A percentile compares a stretch with the other conserved stretches of the same genome.
These are phyloP conservation scores for Sporothrix variecibatus DNA, from an alignment of 2,329 filamentous ascomycete species.

Conservation along the genomic window DNA sequence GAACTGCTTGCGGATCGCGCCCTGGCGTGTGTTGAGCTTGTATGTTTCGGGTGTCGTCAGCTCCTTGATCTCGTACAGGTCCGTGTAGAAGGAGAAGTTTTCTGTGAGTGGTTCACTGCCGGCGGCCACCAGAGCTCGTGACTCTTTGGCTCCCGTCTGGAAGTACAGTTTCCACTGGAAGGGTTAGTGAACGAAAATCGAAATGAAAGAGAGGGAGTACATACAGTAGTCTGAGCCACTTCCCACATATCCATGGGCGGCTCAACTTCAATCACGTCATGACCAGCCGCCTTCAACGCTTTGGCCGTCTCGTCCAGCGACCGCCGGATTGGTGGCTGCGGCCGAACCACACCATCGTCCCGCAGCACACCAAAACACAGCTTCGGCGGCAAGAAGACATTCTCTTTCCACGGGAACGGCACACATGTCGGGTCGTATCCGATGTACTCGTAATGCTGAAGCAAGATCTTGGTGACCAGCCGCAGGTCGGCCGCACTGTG, in stretches of 20 bases:
- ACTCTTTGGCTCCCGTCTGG: constrained; percentile 19
- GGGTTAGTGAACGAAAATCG: not conserved
- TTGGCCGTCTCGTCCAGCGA: constrained; percentile 54
- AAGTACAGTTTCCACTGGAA: constrained; percentile 20
- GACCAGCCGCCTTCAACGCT: constrained; percentile 47
- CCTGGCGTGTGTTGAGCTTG: constrained; percentile 6
- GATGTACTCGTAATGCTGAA: constrained; percentile 56
- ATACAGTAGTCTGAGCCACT: constrained; percentile 1
- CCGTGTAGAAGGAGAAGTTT: constrained; percentile 15
- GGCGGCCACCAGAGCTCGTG: not conserved
- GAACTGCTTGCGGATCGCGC: not conserved
- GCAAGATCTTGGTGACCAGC: constrained; percentile 54
- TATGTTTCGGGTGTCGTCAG: constrained; percentile 15
- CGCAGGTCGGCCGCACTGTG: constrained; percentile 55
- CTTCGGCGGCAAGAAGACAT: not conserved
- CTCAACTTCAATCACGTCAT: constrained; percentile 40
- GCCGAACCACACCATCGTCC: constrained; percentile 44
- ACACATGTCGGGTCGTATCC: constrained; percentile 66
- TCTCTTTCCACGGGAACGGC: constrained; percentile 58
- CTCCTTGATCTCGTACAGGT: constrained; percentile 11
- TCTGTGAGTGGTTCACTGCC: constrained; percentile 4
- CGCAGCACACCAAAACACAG: constrained; percentile 23
- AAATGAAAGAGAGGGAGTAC: not conserved
- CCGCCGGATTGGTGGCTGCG: constrained; percentile 61
- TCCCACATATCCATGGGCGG: constrained; percentile 24